A percentile compares a stretch with the other conserved stretches of the same genome.
These are phyloP conservation scores for Diaporthe capsici DNA, from an alignment of 2,329 filamentous ascomycete species.

Conservation along the genomic window DNA sequence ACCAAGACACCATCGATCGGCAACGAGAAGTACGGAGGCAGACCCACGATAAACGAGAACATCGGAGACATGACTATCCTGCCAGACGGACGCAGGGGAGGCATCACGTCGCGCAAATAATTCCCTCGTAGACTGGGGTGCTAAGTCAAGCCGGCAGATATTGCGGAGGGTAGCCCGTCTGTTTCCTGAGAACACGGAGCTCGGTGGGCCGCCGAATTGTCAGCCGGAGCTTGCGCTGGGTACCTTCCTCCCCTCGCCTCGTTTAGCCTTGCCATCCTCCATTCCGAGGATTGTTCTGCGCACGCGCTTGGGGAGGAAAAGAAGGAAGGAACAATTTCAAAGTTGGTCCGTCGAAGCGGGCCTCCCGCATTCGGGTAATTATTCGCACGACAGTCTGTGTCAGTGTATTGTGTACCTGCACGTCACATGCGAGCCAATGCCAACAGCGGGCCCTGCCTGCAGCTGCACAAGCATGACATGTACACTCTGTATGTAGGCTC, in stretches of 20 bases:
- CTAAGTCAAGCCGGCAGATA: constrained; percentile 10
- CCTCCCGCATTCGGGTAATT: constrained; percentile 20
- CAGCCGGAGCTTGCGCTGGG: constrained; percentile 15
- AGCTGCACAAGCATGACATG: constrained; percentile 25
- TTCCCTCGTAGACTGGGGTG: constrained; percentile 12
- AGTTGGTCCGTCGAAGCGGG: neutral
- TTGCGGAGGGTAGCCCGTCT: neutral
- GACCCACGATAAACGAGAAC: constrained; percentile 19
- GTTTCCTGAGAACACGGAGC: neutral
- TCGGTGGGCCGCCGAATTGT: constrained; percentile 19
- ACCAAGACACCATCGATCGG: constrained; percentile 28
- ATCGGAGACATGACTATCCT: constrained; percentile 29
- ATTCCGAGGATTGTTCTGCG: neutral
- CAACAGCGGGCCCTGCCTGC: constrained; percentile 24
- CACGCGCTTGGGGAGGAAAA: neutral
- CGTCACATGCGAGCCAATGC: constrained; percentile 26
- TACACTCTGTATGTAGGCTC: constrained; percentile 3
- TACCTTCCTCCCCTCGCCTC: neutral
- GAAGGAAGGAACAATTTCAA: neutral
- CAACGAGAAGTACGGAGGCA: constrained; percentile 12
- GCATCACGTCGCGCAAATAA: constrained; percentile 16
- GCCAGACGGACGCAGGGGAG: constrained; percentile 2
- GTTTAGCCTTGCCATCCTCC: neutral
- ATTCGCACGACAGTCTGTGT: neutral
- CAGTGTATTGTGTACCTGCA: constrained; percentile 13